Conservation (phyloP, 2,329 filamentous ascomycete genomes). For the Pseudonectria buxi region DNA sequence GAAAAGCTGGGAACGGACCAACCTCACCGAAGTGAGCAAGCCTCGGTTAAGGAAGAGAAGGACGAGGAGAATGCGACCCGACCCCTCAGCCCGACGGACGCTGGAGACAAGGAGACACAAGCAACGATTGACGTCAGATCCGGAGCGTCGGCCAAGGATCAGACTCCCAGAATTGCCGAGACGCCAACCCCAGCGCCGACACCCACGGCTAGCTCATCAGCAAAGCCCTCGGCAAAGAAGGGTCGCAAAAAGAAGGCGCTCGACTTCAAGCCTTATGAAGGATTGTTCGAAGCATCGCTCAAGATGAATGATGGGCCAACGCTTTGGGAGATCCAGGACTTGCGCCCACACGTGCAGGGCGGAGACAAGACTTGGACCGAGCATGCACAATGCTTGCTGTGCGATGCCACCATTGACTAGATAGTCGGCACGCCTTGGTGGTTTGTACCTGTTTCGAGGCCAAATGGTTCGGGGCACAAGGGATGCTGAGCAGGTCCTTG, state of each 20-base stretch:
- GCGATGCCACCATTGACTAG: constrained; percentile 40
- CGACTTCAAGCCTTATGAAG: constrained; percentile 41
- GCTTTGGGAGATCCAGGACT: constrained; percentile 44
- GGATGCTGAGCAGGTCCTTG: background rate
- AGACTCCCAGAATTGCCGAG: constrained; percentile 24
- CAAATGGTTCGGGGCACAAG: too few relatives aligned
- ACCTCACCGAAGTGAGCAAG: constrained; percentile 37
- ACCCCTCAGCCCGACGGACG: constrained; percentile 46
- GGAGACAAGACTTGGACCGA: constrained; percentile 50
- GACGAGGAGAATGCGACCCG: constrained; percentile 27
- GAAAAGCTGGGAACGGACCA: constrained; percentile 43
- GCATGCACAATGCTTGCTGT: constrained; percentile 42
- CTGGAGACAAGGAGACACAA: constrained; percentile 42
- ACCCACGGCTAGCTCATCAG: constrained; percentile 17
- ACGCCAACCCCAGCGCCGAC: constrained; percentile 26
- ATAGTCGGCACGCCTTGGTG: background rate
- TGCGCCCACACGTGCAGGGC: constrained; percentile 39
- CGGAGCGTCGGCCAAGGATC: constrained; percentile 30
- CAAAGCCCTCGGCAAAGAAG: constrained; percentile 26
- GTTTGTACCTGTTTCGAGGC: too few relatives aligned
- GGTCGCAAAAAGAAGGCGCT: constrained; percentile 32
- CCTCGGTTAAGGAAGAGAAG: constrained; percentile 34
- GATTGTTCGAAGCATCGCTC: constrained; percentile 45
- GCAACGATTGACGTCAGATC: constrained; percentile 48
- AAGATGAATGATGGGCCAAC: constrained; percentile 42